Evolutionary conservation across 1,139 yeast species (phyloP).

Genomic region (Zygotorulaspora mrakii): DNA sequence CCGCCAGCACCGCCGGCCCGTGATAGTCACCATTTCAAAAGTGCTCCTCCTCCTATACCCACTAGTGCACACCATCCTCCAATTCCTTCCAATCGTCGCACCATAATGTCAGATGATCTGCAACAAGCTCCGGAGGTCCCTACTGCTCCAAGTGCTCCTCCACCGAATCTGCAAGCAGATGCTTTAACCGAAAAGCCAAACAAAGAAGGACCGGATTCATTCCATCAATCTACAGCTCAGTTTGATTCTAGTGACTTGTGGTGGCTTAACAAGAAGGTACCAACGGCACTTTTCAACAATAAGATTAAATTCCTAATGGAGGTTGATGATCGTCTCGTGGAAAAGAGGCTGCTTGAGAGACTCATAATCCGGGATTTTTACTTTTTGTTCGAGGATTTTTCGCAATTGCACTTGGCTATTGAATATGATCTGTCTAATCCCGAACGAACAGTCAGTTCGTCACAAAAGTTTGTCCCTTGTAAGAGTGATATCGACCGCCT

Average conservation of each 20-base stretch:
- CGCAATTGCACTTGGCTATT: conserved; percentile 55
- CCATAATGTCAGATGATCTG: conserved; percentile 5
- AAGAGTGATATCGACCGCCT: conserved; percentile 35
- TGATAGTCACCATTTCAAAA: not conserved
- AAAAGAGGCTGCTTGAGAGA: conserved; percentile 55
- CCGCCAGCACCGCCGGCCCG: conserved; percentile 23
- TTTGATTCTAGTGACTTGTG: conserved; percentile 38
- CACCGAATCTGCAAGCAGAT: too few species aligned
- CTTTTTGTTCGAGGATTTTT: conserved; percentile 67
- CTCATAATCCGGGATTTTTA: conserved; percentile 63
- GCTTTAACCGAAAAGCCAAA: not conserved
- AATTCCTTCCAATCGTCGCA: not conserved
- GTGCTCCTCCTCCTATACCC: conserved; percentile 8
- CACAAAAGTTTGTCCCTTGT: conserved; percentile 21
- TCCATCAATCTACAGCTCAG: conserved; percentile 24
- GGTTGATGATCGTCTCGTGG: conserved; percentile 54
- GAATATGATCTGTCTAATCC: conserved; percentile 58
- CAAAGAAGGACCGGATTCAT: conserved; percentile 14
- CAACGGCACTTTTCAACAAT: conserved; percentile 46
- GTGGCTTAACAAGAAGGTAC: conserved; percentile 48
- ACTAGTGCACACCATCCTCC: not conserved
- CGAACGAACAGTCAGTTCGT: conserved; percentile 45
- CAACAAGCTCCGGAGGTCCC: conserved; percentile 20
- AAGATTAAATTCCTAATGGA: conserved; percentile 50
- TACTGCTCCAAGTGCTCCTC: conserved; percentile 16